Conservation (phyloP, 2,329 filamentous ascomycete genomes). For the Purpureocillium lavendulum region DNA sequence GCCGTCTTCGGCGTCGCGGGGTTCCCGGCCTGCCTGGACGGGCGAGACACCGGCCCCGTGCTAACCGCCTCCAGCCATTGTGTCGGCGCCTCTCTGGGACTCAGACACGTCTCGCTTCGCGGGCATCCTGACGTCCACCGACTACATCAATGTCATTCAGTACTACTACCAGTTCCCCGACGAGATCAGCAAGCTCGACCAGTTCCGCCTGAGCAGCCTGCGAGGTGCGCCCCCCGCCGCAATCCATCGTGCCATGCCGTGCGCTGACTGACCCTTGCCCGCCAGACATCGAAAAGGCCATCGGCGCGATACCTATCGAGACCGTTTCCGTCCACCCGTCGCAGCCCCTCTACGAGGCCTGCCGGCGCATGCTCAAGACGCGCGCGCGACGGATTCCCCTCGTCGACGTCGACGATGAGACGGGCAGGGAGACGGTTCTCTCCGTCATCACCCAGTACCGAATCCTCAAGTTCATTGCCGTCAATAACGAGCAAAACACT, state of each 20-base stretch:
- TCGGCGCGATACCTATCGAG: slow-evolving; percentile 84
- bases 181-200: slow-evolving; percentile 80
- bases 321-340: slow-evolving; percentile 94
- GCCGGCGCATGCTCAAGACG: slow-evolving; percentile 86
- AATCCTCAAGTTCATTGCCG: slow-evolving; percentile 96
- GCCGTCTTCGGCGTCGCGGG: neutral
- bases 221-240: slow-evolving; percentile 53
- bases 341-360: slow-evolving; percentile 87
- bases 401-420: slow-evolving; percentile 91
- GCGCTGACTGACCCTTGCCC: slow-evolving; percentile 2
- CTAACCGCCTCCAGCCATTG: slow-evolving; percentile 59
- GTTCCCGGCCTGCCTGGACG: too few species aligned
- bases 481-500: slow-evolving; percentile 81
- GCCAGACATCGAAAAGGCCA: slow-evolving; percentile 86
- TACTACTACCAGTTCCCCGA: slow-evolving; percentile 98
- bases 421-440: slow-evolving; percentile 82
- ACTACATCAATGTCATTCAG: slow-evolving; percentile 98
- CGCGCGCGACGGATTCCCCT: slow-evolving; percentile 89
- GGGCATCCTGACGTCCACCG: slow-evolving; percentile 86
- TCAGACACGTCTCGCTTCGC: slow-evolving; percentile 89
- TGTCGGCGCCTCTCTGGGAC: slow-evolving; percentile 95
- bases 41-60: neutral
- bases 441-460: slow-evolving; percentile 97
- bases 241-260: neutral
- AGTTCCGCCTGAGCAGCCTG: slow-evolving; percentile 86